Conservation (phyloP, 495 filamentous ascomycete genomes). For the Copromyces sp. region DNA sequence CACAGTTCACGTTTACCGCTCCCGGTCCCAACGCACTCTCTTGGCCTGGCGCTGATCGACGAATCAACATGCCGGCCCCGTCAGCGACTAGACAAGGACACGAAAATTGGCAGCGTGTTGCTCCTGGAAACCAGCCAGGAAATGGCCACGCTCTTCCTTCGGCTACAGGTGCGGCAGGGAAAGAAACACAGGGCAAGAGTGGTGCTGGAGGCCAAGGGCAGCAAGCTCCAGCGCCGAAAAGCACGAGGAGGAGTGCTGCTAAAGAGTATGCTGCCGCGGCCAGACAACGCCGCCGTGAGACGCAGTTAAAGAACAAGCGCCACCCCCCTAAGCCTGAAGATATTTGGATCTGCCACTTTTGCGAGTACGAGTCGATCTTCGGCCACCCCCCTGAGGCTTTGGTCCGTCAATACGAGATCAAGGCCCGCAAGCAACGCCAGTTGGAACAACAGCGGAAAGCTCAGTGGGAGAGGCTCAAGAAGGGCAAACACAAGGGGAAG, state of each 20-base stretch:
- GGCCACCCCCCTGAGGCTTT: conserved; percentile 71
- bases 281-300: conserved; percentile 29
- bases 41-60: conserved; percentile 48
- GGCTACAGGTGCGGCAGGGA: neutral
- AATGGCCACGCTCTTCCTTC: neutral
- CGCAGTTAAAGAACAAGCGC: conserved; percentile 54
- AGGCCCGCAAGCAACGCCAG: conserved; percentile 77
- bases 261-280: conserved; percentile 21
- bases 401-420: conserved; percentile 87
- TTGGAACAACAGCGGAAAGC: conserved; percentile 71
- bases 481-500: conserved; percentile 78
- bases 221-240: conserved; percentile 6
- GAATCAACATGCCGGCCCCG: conserved; percentile 1
- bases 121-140: conserved; percentile 5
- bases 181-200: conserved; percentile 6
- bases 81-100: conserved; percentile 3
- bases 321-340: conserved; percentile 66
- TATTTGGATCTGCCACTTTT: conserved; percentile 91
- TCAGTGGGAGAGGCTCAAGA: conserved; percentile 87
- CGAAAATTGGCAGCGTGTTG: conserved; percentile 9
- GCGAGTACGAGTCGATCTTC: conserved; percentile 81
- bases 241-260: conserved; percentile 9
- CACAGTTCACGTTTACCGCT: conserved; percentile 82
- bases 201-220: neutral
- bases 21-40: conserved; percentile 36